Evolutionary conservation across 2,329 filamentous ascomycete genomes (phyloP), one percentile per base, ranked within the genome.

Genomic region (Sporothrix pseudoabietina): DNA sequence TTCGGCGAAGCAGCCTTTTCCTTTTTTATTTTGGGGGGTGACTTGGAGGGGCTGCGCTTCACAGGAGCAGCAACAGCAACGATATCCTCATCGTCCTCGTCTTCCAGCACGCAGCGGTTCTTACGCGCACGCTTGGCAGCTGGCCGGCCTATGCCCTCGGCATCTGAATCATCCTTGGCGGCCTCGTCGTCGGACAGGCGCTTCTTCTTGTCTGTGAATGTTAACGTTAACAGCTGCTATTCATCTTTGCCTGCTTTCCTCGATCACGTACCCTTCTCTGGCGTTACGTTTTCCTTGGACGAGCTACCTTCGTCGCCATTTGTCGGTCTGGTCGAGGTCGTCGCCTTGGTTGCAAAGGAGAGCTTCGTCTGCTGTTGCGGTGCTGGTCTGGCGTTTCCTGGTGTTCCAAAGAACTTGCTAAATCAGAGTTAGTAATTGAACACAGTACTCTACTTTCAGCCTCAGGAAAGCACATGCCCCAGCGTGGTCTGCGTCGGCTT

Each of bases 321-420:
- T 79, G 78, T 49, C 7, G n/a, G 30, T 5, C 4, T 35, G 39
- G 47, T n/a, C 6, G 54, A 7, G 30, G 22, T 44, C 39, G 26
- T 55, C 54, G 47, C 65, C 75, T 54, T 73, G 16, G 89, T 90
- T 49, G 90, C 89, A 79, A 97, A 97, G 0, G 91, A 87, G 54
- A 97, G 84, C 77, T 90, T 96, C 0, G 92, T 91, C 81, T 97
- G 94, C 80, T 94, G 91, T 52, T 87, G 86, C 14, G 89, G 88
- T 30, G 72, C 59, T 0, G 87, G 82, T 77, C 87, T 87, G 5
- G 86, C 81, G 69, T 89, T 90, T 78, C 88, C 88, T 35, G 87
- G 85, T 57, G 88, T 87, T 26, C 89, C 89, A 80, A 98, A 97
- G 84, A 97, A 98, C 80, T 95, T 96, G 75, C 95, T 98, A 76